Conservation (phyloP, 352 stramenopile genomes). For the Globisporangium nunn region DNA sequence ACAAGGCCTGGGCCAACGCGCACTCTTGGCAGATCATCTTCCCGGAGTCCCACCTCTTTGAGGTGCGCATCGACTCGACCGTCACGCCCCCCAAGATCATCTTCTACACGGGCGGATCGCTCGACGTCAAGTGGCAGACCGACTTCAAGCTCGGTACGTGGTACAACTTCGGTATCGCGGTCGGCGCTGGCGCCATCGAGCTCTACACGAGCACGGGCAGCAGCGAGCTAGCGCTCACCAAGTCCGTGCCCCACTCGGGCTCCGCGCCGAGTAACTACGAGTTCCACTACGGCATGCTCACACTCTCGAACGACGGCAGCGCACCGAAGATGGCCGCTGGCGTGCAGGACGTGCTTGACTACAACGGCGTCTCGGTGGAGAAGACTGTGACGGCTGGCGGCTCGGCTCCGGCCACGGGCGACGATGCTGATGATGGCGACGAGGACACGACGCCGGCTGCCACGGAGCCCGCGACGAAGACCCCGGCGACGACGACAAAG, state of each 20-base stretch:
- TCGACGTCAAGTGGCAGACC: slow-evolving; percentile 39
- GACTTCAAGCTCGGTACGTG: slow-evolving; percentile 39
- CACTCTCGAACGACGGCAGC: slow-evolving; percentile 53
- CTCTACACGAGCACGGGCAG: slow-evolving; percentile 53
- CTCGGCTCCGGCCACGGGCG: slow-evolving; percentile 1
- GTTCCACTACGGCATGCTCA: slow-evolving; percentile 63
- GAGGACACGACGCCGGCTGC: slow-evolving; percentile 5
- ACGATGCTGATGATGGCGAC: neutral
- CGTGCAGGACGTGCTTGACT: slow-evolving; percentile 50
- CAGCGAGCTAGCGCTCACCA: slow-evolving; percentile 30
- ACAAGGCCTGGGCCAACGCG: slow-evolving; percentile 38
- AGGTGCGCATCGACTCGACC: slow-evolving; percentile 44
- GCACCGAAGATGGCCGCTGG: slow-evolving; percentile 32
- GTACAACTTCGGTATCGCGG: slow-evolving; percentile 61
- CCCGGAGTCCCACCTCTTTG: slow-evolving; percentile 44
- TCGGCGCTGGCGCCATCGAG: slow-evolving; percentile 25
- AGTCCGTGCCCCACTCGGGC: slow-evolving; percentile 23
- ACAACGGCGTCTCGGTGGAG: slow-evolving; percentile 59
- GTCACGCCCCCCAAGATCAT: slow-evolving; percentile 35
- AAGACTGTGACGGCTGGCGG: slow-evolving; percentile 12
- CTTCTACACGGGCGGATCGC: slow-evolving; percentile 36
- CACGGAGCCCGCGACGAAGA: neutral
- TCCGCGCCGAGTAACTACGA: slow-evolving; percentile 31
- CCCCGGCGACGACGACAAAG: neutral
- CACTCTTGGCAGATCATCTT: slow-evolving; percentile 58